phyloP scores from a whole-genome alignment of 2,329 filamentous ascomycete species.

The Paraphoma sp. region DNA sequence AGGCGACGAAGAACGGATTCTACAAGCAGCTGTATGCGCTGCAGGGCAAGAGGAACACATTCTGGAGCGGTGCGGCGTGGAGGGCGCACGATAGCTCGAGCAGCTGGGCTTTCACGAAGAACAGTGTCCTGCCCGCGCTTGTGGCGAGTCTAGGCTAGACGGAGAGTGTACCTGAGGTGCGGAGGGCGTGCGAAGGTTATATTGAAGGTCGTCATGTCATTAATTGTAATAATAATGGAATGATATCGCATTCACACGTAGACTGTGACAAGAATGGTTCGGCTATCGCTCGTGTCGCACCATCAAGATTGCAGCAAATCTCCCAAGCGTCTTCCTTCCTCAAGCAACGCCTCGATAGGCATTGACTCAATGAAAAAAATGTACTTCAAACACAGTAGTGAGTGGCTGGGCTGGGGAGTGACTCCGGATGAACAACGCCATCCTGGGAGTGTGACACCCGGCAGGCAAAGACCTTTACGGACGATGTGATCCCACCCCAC shows the following conservation, averaged over 20 bases:
- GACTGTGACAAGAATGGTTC: no score
- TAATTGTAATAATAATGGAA: no score
- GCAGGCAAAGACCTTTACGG: neutral
- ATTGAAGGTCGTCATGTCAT: no score
- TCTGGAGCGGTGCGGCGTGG: slow-evolving; percentile 26
- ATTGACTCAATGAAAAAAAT: neutral
- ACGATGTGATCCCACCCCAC: neutral
- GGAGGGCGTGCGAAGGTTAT: no score
- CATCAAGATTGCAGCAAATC: no score
- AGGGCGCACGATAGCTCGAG: slow-evolving; percentile 21
- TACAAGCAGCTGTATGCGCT: slow-evolving; percentile 29
- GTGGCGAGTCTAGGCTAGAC: neutral
- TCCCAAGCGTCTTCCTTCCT: neutral
- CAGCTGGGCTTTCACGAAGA: slow-evolving; percentile 38
- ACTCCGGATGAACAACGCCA: neutral
- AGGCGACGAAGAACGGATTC: slow-evolving; percentile 25
- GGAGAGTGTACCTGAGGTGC: neutral
- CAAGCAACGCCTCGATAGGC: neutral
- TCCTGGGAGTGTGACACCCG: neutral
- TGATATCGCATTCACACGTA: no score
- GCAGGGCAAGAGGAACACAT: slow-evolving; percentile 29
- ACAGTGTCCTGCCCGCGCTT: slow-evolving; percentile 45
- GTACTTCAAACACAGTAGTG: neutral
- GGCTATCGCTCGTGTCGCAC: no score
- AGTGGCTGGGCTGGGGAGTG: neutral